Base-by-base conservation (phyloP, 768 basidiomycete species). In the Lactifluus subvellereus region DNA sequence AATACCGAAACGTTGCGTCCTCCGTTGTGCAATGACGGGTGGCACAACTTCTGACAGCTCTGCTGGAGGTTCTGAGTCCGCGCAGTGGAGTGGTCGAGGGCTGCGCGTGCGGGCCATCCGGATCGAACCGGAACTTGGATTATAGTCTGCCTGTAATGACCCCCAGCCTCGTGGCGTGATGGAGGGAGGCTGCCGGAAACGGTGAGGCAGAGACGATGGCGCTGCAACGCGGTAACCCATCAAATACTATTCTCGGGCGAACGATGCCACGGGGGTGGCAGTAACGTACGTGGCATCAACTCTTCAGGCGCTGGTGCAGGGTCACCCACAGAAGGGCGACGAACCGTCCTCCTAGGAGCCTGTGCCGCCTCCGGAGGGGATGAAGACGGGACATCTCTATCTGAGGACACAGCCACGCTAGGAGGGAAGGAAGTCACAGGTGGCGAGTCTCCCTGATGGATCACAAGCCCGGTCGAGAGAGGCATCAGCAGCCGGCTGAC, bases 201-300 rank as follows among this genome's bases (percentile, higher is more conserved):
- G 60, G 60, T 58, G 60, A 54, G 67, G 67, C 54, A 66, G 47
- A 40, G 59, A 59, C n/a, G 64, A 35, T 40, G 67, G 67, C 40
- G 67, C 67, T 67, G 57, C 14, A 32, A 54, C 32, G 42, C n/a
- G 30, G 27, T 55, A 42, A 50, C n/a, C 35, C 63, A 45, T 64
- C 49, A 45, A 40, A 49, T 8, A n/a, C 52, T 33, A 53, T 37
- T 49, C 18, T n/a, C 37, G 16, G 38, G 3, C 22, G 33, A 54
- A 52, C 27, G 33, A 49, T 45, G 33, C 51, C 49, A 54, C 33
- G 33, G 49, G 33, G 3, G 48, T 35, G 33, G 20, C 8, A 45
- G 37, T 48, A 40, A 62, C 67, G 54, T 67, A 67, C 67, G 67
- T 38, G 67, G 67, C 67, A 67, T 67, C 27, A 65, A 38, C 20